Evolutionary conservation across 2,329 filamentous ascomycete species (phyloP).

Genomic region (Fonsecaea pugnacius): DNA sequence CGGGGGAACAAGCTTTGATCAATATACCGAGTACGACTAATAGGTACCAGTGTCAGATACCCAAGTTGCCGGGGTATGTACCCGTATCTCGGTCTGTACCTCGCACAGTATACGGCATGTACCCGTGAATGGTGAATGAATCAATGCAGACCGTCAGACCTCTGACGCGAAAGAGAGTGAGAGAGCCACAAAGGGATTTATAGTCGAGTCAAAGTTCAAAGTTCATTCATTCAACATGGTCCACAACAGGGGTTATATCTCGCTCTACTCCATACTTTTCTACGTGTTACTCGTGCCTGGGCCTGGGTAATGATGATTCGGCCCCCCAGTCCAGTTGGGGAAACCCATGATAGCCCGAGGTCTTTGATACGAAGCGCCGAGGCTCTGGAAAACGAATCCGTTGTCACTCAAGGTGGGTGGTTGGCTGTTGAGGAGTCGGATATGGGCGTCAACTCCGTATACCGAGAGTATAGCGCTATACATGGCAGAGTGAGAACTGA

Average conservation of each 20-base stretch:
- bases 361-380: constrained; percentile 9
- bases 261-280: neutral
- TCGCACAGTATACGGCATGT: no score
- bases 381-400: constrained; percentile 1
- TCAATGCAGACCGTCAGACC: no score
- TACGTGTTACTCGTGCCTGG: neutral
- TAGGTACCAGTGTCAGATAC: no score
- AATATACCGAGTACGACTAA: no score
- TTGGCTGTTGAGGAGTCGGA: neutral
- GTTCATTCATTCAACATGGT: neutral
- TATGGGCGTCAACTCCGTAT: neutral
- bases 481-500: neutral
- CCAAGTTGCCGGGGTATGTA: no score
- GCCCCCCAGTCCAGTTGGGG: constrained; percentile 20
- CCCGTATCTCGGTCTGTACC: no score
- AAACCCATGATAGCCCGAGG: constrained; percentile 25
- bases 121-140: no score
- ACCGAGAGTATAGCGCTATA: neutral
- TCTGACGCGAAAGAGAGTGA: no score
- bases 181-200: no score
- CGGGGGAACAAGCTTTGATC: no score
- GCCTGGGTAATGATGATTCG: neutral
- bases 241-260: neutral
- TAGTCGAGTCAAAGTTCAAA: neutral
- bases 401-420: neutral